Evolutionary conservation across 345 rosid genomes (phyloP), one percentile per base, ranked within the genome.

Genomic region (Syzygium grande): DNA sequence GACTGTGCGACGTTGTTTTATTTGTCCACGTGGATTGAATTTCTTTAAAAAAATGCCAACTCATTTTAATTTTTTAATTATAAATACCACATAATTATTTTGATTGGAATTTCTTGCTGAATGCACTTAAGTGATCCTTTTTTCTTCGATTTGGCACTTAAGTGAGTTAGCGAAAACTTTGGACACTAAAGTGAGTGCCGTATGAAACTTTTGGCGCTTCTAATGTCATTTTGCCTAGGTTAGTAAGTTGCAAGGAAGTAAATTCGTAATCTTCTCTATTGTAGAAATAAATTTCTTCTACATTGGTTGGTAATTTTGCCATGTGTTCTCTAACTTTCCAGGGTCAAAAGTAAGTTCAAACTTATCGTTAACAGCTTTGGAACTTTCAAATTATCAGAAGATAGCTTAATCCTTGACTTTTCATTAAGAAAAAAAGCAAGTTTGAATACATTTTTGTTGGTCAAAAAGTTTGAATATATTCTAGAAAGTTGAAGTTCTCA

Each of bases 51-150:
- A 55, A 21, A 56, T 56, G 13, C 23, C 63, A 23, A 27, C 10
- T 58, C 14, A 23, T 58, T 23, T 58, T 56, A 58, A 58, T 23
- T 1, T 23, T 58, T 23, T 56, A 56, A 23, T 10, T 56, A 56
- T 11, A 56, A 56, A 56, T 10, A 2, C 6, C 63, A 58, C 23
- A 2, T 22, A 56, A 0, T 56, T 10, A 23, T 10, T 58, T 58
- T 23, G 2, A 10, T 0, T 0, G 1, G 29, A 58, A 25, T 58
- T 58, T 58, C 14, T 5, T 10, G 0, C 25, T 0, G 10, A 6
- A 25, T 13, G 4, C 15, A 58, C 25, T 58, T 58, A 58, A 58
- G 13, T 25, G 6, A 58, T 58, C 0, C 1, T 23, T 58, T 58
- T 58, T 58, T 58, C 6, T 58, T 2, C 2, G 0, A 25, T 58